phyloP scores from a whole-genome alignment of 169 alveolate genomes.

The Eimeria maxima region DNA sequence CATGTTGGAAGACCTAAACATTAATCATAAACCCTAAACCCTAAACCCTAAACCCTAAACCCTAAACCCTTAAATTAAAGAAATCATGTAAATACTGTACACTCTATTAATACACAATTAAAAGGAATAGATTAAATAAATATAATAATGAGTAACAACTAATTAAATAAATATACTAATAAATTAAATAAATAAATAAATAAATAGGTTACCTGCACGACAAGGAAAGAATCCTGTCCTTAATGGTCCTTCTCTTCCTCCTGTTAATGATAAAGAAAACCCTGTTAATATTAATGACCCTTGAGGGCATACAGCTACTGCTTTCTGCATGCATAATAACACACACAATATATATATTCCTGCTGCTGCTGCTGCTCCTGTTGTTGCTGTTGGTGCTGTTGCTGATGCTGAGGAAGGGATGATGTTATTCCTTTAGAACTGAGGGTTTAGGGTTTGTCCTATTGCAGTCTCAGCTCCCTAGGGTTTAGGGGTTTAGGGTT shows the following conservation, averaged over 20 bases:
- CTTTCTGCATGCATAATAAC: neutral
- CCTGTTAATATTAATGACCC: slow-evolving; percentile 85
- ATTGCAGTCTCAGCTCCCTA: slow-evolving; percentile 36
- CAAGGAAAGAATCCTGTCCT: slow-evolving; percentile 87
- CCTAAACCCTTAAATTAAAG: too few species aligned
- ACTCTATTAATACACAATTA: too few species aligned
- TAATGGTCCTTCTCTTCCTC: neutral
- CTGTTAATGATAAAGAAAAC: slow-evolving; percentile 84
- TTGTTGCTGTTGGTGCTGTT: neutral
- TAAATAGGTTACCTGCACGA: slow-evolving; percentile 80
- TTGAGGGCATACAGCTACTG: slow-evolving; percentile 1
- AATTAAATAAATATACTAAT: too few species aligned
- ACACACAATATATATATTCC: neutral
- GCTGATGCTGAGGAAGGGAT: neutral
- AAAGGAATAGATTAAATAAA: too few species aligned
- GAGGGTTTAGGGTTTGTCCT: slow-evolving; percentile 31
- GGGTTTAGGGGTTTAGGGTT: slow-evolving; percentile 30
- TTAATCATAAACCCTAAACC: too few species aligned
- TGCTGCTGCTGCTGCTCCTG: slow-evolving; percentile 11
- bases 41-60: too few species aligned
- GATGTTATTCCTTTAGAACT: neutral
- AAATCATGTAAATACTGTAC: too few species aligned
- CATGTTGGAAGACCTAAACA: neutral
- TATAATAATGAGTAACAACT: too few species aligned
- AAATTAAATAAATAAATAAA: too few species aligned